Conservation (phyloP, 768 basidiomycete species). For the Auriscalpium vulgare region DNA sequence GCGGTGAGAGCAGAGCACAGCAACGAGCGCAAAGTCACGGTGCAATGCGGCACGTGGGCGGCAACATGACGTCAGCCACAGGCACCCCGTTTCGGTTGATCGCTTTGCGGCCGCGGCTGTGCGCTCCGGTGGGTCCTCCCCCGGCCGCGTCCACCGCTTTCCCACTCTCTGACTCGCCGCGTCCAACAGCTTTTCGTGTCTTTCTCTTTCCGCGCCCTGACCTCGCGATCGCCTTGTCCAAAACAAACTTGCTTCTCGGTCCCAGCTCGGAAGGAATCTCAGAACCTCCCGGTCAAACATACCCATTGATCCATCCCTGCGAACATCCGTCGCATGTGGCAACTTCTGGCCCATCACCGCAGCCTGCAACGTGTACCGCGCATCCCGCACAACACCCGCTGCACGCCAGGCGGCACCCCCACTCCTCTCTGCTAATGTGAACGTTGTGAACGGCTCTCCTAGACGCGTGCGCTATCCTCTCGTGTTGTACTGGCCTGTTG, state of each 20-base stretch:
- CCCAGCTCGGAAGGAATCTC: not conserved
- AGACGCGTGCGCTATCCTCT: too few relatives aligned
- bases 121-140: not conserved
- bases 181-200: not conserved
- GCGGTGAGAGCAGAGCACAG: not conserved
- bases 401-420: not conserved
- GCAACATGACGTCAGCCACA: not conserved
- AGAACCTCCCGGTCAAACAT: not conserved
- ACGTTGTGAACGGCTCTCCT: not conserved
- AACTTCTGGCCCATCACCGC: too few relatives aligned
- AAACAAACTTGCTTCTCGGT: not conserved
- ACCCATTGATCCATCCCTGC: too few relatives aligned
- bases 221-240: not conserved
- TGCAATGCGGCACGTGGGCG: not conserved
- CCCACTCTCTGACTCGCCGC: not conserved
- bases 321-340: too few relatives aligned
- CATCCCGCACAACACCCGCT: too few relatives aligned
- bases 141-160: not conserved
- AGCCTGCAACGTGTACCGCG: too few relatives aligned
- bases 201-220: not conserved
- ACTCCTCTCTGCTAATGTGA: not conserved
- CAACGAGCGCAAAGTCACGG: not conserved
- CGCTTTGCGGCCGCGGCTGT: not conserved
- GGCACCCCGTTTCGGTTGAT: not conserved
- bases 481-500: too few relatives aligned